Evolutionary conservation across 352 stramenopile genomes (phyloP).

Genomic region (Globisporangium orthogonon): DNA sequence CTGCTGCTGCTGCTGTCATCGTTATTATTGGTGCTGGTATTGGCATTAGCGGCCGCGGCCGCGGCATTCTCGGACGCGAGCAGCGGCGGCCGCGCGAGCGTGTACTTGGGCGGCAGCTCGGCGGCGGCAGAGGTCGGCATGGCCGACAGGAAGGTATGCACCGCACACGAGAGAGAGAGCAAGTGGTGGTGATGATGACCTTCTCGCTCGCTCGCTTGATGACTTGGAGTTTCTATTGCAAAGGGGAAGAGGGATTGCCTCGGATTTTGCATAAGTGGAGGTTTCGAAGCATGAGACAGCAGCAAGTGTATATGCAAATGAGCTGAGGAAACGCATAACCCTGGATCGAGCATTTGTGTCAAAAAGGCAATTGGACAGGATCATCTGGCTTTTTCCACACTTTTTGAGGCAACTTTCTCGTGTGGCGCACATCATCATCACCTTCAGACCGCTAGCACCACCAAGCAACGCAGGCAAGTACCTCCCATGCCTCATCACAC

Average conservation of each 20-base stretch:
- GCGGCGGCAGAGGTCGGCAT: slow-evolving; percentile 7
- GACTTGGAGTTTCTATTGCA: not conserved
- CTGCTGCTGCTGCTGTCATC: not conserved
- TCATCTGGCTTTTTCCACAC: not conserved
- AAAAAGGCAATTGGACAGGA: not conserved
- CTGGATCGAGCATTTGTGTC: not conserved
- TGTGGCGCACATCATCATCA: not conserved
- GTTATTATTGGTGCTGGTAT: not conserved
- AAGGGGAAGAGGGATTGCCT: not conserved
- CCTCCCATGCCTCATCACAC: no score
- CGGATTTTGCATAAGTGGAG: not conserved
- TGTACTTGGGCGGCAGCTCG: slow-evolving; percentile 9
- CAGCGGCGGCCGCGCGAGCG: slow-evolving; percentile 11
- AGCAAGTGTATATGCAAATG: not conserved
- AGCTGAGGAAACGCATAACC: not conserved
- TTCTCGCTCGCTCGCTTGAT: not conserved
- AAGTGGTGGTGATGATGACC: not conserved
- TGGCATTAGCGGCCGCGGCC: not conserved
- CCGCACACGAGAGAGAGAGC: not conserved
- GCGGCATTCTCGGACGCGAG: slow-evolving; percentile 8
- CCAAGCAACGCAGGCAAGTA: no score
- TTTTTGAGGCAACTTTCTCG: not conserved
- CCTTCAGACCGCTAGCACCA: not conserved
- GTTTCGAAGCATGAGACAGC: not conserved
- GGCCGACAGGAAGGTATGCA: no score